Base-by-base conservation (phyloP, 2,329 filamentous ascomycete genomes). In the Hymenoscyphus repandus region DNA sequence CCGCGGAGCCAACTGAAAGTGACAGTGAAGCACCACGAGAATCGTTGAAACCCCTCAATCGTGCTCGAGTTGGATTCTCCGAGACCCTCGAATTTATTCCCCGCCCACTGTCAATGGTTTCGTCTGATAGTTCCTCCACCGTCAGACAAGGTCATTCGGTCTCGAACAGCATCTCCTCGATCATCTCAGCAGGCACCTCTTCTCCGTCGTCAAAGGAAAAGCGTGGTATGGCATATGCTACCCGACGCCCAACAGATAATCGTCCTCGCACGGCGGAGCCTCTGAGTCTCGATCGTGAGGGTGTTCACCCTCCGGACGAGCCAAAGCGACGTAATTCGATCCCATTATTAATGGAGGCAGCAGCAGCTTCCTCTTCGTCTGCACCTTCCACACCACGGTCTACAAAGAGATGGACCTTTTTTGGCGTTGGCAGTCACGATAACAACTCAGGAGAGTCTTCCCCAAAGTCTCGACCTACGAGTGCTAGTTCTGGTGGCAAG, bases 81-180 rank as follows among this genome's bases (percentile, higher is more conserved):
- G 90, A 95, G 56, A 87, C 82, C 10, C 75, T 95, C 27, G 88
- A 95, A 66, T 90, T 87, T 56, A 91, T 91, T 60, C 86, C 86
- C 5, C 80, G 89, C 10, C 90, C 91, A 0, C 70, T 95, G 15
- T 96, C 91, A 1, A 74, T 91, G 17, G 83, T 95, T 12, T 95
- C 90, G 1, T 91, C 84, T 17, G 90, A 93, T 65, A 90, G 88
- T 0, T 85, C 89, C 41, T 90, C 85, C 64, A 93, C 86, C 2
- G 72, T 82, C 48, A 90, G 59, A 22, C 78, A 78, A 3, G 80
- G 82, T 5, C 88, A 92, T 66, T 88, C 85, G 1, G 76, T 88
- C 32, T 86, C 86, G 22, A 86, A 85, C 51, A 95, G 88, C 67
- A 82, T 93, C 42, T 90, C 87, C 4, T 95, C 88, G 0, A 74